Evolutionary conservation across 225 moss, liverwort and hornwort genomes (phyloP).

Genomic region (Physcomitrium patens): DNA sequence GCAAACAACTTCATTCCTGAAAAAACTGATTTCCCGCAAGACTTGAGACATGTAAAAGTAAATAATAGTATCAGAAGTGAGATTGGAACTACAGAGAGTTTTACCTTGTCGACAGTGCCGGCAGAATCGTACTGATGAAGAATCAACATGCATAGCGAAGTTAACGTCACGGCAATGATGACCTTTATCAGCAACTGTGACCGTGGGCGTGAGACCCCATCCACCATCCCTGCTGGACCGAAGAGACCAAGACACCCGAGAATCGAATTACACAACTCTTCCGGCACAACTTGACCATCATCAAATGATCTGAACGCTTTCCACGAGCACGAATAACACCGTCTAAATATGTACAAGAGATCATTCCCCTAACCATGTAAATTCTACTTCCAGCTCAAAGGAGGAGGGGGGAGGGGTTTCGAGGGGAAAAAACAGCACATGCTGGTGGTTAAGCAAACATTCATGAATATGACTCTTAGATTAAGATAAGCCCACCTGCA

Average conservation of each 20-base stretch:
- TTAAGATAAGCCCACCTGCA: conserved; percentile 36
- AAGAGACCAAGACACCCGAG: neutral
- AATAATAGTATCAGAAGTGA: neutral
- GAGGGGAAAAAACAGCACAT: neutral
- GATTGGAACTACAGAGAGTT: neutral
- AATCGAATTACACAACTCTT: neutral
- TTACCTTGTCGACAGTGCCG: conserved; percentile 70
- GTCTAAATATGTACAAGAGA: too few relatives aligned
- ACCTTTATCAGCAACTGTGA: conserved; percentile 82
- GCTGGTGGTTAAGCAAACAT: neutral
- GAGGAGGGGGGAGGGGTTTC: neutral
- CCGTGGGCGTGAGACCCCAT: conserved; percentile 82
- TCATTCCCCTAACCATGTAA: neutral
- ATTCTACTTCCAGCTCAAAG: neutral
- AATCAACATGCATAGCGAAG: conserved; percentile 88
- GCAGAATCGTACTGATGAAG: conserved; percentile 82
- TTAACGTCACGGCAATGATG: conserved; percentile 70
- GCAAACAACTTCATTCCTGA: neutral
- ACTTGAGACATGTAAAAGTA: neutral
- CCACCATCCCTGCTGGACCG: conserved; percentile 61
- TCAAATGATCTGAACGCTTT: too few relatives aligned
- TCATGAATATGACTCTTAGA: neutral
- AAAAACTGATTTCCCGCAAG: neutral
- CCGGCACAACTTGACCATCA: neutral
- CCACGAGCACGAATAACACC: too few relatives aligned